Percentiles rank a stretch among this genome's conserved stretches.
Evolutionary conservation across 139 green algal species (phyloP).

Genomic region (Chlorella sp.): DNA sequence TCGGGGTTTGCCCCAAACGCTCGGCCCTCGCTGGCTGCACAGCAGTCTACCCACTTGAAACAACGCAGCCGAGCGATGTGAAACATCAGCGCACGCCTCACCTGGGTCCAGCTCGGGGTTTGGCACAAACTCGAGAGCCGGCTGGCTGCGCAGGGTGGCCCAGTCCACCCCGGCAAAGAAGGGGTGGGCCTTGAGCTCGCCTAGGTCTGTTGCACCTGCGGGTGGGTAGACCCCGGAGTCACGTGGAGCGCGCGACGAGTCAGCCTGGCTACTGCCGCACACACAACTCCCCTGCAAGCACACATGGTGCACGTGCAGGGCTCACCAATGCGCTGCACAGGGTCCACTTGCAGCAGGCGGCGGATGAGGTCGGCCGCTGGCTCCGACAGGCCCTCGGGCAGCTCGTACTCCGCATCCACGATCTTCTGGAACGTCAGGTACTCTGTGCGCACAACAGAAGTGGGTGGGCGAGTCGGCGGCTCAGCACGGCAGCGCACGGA

Average conservation of each 20-base stretch:
- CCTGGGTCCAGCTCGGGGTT: background rate
- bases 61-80: too few relatives aligned
- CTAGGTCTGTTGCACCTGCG: slow-evolving; percentile 60
- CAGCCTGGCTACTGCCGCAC: too few relatives aligned
- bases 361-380: slow-evolving; percentile 67
- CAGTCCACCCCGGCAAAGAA: slow-evolving; percentile 74
- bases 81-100: too few relatives aligned
- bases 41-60: too few relatives aligned
- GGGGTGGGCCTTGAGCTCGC: slow-evolving; percentile 63
- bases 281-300: too few relatives aligned
- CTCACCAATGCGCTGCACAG: slow-evolving; percentile 66
- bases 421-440: slow-evolving; percentile 89
- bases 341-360: slow-evolving; percentile 68
- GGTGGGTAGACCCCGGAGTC: too few relatives aligned
- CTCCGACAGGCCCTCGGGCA: slow-evolving; percentile 17
- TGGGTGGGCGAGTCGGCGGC: background rate
- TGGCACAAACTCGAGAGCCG: slow-evolving; percentile 1
- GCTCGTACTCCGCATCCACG: slow-evolving; percentile 3
- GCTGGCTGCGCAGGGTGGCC: slow-evolving; percentile 28
- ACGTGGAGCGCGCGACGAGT: too few relatives aligned
- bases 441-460: slow-evolving; percentile 47
- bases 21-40: too few relatives aligned
- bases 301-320: too few relatives aligned
- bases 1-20: too few relatives aligned
- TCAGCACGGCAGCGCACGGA: too few relatives aligned